These are phyloP conservation scores for Xylaria sp. DNA, from an alignment of 2,329 filamentous ascomycete species.

Conservation along the genomic window DNA sequence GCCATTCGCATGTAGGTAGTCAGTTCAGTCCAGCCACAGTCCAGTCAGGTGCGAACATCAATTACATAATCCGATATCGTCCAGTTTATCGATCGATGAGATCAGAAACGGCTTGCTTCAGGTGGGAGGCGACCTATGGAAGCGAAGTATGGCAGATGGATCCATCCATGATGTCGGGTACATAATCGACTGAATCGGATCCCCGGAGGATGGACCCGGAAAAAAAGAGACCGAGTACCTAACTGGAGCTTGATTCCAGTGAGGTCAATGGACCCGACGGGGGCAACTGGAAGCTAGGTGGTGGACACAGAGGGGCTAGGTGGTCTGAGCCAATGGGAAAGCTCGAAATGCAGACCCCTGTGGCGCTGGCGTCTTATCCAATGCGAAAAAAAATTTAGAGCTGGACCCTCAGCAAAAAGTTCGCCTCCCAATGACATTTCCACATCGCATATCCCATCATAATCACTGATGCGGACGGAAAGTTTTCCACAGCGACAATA, in stretches of 20 bases:
- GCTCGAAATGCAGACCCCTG: neutral
- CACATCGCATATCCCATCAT: slow-evolving; percentile 1
- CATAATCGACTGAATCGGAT: too few relatives aligned
- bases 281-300: too few relatives aligned
- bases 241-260: too few relatives aligned
- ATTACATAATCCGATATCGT: too few relatives aligned
- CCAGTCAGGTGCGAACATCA: neutral
- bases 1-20: neutral
- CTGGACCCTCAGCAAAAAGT: slow-evolving; percentile 17
- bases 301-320: neutral
- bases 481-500: neutral
- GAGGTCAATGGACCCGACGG: too few relatives aligned
- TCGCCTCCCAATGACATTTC: slow-evolving; percentile 18
- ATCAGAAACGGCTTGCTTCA: slow-evolving; percentile 2
- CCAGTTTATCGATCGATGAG: slow-evolving; percentile 7
- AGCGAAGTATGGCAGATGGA: neutral
- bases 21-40: neutral
- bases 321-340: slow-evolving; percentile 19
- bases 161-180: too few relatives aligned
- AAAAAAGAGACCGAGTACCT: neutral
- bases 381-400: slow-evolving; percentile 28
- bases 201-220: neutral
- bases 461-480: neutral
- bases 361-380: slow-evolving; percentile 1
- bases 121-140: neutral